Conservation (phyloP, 345 rosid species). For the Ceriops tagal region DNA sequence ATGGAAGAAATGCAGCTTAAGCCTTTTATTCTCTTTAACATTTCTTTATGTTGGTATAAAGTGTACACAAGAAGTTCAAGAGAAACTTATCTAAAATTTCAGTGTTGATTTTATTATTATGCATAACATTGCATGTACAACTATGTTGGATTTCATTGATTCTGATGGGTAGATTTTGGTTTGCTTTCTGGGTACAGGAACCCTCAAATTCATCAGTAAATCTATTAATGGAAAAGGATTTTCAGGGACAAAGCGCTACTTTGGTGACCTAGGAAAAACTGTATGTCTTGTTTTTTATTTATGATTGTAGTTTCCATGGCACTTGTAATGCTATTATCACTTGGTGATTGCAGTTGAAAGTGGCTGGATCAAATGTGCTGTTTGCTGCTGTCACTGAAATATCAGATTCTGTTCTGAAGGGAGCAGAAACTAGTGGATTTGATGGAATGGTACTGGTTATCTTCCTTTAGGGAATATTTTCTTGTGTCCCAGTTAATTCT, state of each 20-base stretch:
- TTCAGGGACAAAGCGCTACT: slow-evolving; percentile 86
- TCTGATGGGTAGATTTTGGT: slow-evolving; percentile 16
- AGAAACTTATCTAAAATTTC: not conserved
- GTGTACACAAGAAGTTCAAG: slow-evolving; percentile 4
- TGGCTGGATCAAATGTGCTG: slow-evolving; percentile 82
- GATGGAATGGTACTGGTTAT: slow-evolving; percentile 72
- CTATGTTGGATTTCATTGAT: slow-evolving; percentile 14
- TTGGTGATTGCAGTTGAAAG: slow-evolving; percentile 58
- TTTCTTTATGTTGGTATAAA: not conserved
- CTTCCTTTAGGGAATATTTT: slow-evolving; percentile 8
- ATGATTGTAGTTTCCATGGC: slow-evolving; percentile 11
- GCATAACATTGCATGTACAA: not conserved
- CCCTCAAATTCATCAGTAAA: slow-evolving; percentile 81
- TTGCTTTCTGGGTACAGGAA: slow-evolving; percentile 46
- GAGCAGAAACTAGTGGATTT: slow-evolving; percentile 91
- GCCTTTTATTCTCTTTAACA: not conserved
- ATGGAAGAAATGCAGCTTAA: not conserved
- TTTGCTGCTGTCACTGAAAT: slow-evolving; percentile 85
- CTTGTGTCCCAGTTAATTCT: not conserved
- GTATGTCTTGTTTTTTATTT: slow-evolving; percentile 41
- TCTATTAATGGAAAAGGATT: slow-evolving; percentile 65
- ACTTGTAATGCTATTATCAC: slow-evolving; percentile 18
- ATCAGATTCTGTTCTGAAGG: slow-evolving; percentile 81
- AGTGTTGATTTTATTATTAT: not conserved
- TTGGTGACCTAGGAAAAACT: slow-evolving; percentile 87